These are phyloP conservation scores for Sarocladium brachiariae DNA, from an alignment of 2,329 filamentous ascomycete genomes.

Conservation along the genomic window DNA sequence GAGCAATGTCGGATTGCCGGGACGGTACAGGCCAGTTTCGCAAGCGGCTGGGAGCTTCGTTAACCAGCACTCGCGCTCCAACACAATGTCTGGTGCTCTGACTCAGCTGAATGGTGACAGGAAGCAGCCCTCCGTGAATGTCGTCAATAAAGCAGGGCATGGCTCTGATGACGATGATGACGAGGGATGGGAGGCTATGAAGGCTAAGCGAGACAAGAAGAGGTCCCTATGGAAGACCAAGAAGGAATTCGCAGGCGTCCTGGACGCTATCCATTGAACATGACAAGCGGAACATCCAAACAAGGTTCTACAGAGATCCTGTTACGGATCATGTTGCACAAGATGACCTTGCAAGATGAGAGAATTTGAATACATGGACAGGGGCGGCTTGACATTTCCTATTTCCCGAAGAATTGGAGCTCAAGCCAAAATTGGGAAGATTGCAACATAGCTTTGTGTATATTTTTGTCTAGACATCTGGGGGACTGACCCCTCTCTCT, in stretches of 20 bases:
- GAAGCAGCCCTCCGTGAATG: slow-evolving; percentile 29
- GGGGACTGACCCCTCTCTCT: no score
- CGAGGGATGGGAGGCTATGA: slow-evolving; percentile 64
- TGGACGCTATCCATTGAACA: slow-evolving; percentile 23
- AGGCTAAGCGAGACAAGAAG: slow-evolving; percentile 62
- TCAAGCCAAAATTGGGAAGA: neutral
- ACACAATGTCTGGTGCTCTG: slow-evolving; percentile 27
- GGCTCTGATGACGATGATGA: slow-evolving; percentile 55
- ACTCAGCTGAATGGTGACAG: slow-evolving; percentile 23
- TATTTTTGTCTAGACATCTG: slow-evolving; percentile 5
- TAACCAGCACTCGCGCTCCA: slow-evolving; percentile 24
- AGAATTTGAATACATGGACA: neutral
- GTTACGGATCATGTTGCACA: no score
- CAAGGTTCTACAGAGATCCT: no score
- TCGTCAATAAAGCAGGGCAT: slow-evolving; percentile 30
- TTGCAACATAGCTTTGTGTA: neutral
- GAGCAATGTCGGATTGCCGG: slow-evolving; percentile 85
- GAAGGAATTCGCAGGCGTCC: slow-evolving; percentile 43
- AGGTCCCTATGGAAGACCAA: slow-evolving; percentile 58
- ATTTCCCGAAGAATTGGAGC: neutral
- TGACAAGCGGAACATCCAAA: neutral
- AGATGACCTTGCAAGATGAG: no score
- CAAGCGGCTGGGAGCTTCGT: slow-evolving; percentile 39
- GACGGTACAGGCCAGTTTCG: slow-evolving; percentile 85
- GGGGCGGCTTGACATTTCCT: neutral